These are phyloP conservation scores for Discostella stelligera DNA, from an alignment of 352 stramenopile genomes.

Conservation along the genomic window DNA sequence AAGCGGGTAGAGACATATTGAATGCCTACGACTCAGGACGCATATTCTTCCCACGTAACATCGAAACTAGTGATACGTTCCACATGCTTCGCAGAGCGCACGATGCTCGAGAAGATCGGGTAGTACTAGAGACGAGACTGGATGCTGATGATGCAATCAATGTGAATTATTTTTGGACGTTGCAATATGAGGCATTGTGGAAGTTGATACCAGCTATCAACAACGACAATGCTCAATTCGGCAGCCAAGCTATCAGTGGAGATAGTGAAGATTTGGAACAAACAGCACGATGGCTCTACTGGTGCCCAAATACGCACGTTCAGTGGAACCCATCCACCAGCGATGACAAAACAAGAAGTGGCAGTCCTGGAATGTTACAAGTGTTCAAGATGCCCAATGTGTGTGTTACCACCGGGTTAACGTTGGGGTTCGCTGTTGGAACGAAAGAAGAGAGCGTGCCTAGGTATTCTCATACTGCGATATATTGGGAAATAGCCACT, in stretches of 20 bases:
- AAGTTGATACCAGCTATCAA: slow-evolving; percentile 29
- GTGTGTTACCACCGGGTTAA: slow-evolving; percentile 46
- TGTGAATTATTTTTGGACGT: slow-evolving; percentile 28
- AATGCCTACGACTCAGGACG: slow-evolving; percentile 23
- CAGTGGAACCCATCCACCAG: slow-evolving; percentile 39
- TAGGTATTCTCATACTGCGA: slow-evolving; percentile 30
- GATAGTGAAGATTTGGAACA: background rate
- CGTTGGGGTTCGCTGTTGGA: slow-evolving; percentile 41
- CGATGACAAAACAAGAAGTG: slow-evolving; percentile 20
- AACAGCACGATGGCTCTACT: slow-evolving; percentile 51
- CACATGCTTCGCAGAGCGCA: slow-evolving; percentile 33
- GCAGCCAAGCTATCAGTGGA: slow-evolving; percentile 9
- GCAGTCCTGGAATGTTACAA: slow-evolving; percentile 34
- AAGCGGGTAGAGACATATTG: slow-evolving; percentile 30
- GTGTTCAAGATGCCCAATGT: slow-evolving; percentile 19
- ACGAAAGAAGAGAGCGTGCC: slow-evolving; percentile 38
- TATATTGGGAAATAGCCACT: slow-evolving; percentile 31
- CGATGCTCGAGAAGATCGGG: slow-evolving; percentile 31
- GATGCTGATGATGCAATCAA: slow-evolving; percentile 51
- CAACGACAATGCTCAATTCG: slow-evolving; percentile 13
- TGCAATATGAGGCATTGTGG: slow-evolving; percentile 34
- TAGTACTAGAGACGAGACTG: slow-evolving; percentile 49
- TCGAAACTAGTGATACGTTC: slow-evolving; percentile 8
- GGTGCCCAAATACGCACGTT: slow-evolving; percentile 40
- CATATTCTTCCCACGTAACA: slow-evolving; percentile 23